These are phyloP conservation scores for Sesbania bispinosa DNA, from an alignment of 306 rosid genomes.

Conservation along the genomic window DNA sequence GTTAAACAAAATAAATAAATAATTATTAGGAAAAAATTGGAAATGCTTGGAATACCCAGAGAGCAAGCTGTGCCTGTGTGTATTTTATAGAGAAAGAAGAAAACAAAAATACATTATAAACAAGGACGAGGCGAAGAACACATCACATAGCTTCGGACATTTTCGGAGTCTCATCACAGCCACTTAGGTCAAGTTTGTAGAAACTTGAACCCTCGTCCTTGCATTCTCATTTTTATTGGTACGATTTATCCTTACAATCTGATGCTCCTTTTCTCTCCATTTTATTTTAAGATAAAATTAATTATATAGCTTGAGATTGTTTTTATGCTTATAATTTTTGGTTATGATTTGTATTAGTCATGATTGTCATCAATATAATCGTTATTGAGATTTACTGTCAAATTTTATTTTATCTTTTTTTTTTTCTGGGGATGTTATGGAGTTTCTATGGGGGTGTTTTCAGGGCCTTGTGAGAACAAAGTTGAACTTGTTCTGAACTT, in stretches of 20 bases:
- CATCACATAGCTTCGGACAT: not conserved
- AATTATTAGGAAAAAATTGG: no score
- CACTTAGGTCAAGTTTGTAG: constrained; percentile 17
- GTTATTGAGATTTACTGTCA: not conserved
- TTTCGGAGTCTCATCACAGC: not conserved
- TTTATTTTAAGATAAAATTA: not conserved
- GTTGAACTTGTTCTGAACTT: constrained; percentile 17
- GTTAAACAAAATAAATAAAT: no score
- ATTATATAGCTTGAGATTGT: not conserved
- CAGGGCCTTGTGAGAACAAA: not conserved
- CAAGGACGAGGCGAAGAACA: not conserved
- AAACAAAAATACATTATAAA: not conserved
- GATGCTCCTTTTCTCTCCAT: not conserved
- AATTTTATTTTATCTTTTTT: not conserved
- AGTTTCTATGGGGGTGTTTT: not conserved
- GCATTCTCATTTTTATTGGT: not conserved
- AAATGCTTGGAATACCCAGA: no score
- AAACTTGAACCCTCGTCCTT: not conserved
- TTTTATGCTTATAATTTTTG: not conserved
- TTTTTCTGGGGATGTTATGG: not conserved
- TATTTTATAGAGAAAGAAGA: no score
- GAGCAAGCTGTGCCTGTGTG: no score
- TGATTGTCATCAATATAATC: not conserved
- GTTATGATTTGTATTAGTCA: not conserved
- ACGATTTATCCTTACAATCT: not conserved